phyloP scores from a whole-genome alignment of 495 filamentous ascomycete species.

The Parmelia sp. region DNA sequence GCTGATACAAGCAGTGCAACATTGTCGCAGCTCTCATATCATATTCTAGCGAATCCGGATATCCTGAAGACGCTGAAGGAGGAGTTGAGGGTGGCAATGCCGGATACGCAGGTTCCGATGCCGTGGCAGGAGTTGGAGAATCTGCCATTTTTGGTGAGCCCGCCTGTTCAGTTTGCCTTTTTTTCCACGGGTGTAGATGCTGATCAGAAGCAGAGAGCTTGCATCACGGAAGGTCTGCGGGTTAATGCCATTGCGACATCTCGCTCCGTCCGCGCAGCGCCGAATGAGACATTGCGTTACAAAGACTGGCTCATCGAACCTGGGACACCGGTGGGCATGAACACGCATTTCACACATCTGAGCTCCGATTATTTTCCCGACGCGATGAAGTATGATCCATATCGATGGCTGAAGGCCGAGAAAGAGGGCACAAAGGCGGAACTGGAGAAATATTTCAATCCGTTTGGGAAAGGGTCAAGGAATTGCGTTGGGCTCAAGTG shows the following conservation, averaged over 20 bases:
- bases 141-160: slow-evolving; percentile 35
- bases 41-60: slow-evolving; percentile 36
- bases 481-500: slow-evolving; percentile 45
- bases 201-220: slow-evolving; percentile 11
- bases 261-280: slow-evolving; percentile 39
- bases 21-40: slow-evolving; percentile 35
- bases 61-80: slow-evolving; percentile 30
- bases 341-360: slow-evolving; percentile 42
- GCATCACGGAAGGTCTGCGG: slow-evolving; percentile 16
- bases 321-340: slow-evolving; percentile 43
- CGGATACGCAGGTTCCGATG: slow-evolving; percentile 26
- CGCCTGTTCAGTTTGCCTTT: background rate
- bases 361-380: slow-evolving; percentile 30
- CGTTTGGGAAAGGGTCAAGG: slow-evolving; percentile 43
- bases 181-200: background rate
- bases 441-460: slow-evolving; percentile 34
- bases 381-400: slow-evolving; percentile 32
- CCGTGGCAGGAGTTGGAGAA: slow-evolving; percentile 42
- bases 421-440: slow-evolving; percentile 22
- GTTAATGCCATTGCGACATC: slow-evolving; percentile 32
- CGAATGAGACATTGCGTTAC: slow-evolving; percentile 37
- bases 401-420: slow-evolving; percentile 41
- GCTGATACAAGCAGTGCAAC: slow-evolving; percentile 41
- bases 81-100: slow-evolving; percentile 33
- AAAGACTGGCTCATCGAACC: slow-evolving; percentile 34